phyloP scores from a whole-genome alignment of 2,329 filamentous ascomycete genomes.

The Zalaria obscura region DNA sequence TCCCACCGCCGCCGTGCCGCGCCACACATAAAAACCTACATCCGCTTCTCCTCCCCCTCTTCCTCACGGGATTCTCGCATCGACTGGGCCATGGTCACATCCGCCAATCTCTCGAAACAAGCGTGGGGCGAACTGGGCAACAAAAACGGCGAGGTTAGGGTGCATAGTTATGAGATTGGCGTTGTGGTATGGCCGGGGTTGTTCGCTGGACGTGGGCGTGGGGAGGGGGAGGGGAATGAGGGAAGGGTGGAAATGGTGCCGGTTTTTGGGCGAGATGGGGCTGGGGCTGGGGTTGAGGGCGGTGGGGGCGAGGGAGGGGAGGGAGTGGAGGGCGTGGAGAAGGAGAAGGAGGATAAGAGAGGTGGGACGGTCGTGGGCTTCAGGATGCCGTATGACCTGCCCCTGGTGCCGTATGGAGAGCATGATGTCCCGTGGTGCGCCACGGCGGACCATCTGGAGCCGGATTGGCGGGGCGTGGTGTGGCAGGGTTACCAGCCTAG shows the following conservation, averaged over 20 bases:
- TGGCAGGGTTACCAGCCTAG: slow-evolving; percentile 18
- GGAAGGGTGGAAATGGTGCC: slow-evolving; percentile 45
- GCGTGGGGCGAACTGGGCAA: slow-evolving; percentile 63
- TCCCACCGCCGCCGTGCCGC: slow-evolving; percentile 55
- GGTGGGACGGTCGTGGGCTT: slow-evolving; percentile 43
- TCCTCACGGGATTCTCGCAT: slow-evolving; percentile 29
- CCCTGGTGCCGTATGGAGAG: slow-evolving; percentile 49
- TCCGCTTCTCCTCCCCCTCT: slow-evolving; percentile 40
- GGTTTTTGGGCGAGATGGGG: slow-evolving; percentile 47
- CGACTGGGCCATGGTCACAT: slow-evolving; percentile 77
- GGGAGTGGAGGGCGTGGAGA: too few species aligned
- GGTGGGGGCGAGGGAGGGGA: background rate
- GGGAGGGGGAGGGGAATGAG: slow-evolving; percentile 5
- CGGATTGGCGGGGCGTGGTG: slow-evolving; percentile 42
- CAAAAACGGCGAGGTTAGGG: slow-evolving; percentile 45
- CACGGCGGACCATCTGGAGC: slow-evolving; percentile 41
- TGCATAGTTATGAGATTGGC: slow-evolving; percentile 73
- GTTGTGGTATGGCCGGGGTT: slow-evolving; percentile 67
- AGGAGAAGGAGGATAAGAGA: slow-evolving; percentile 2
- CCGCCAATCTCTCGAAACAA: slow-evolving; percentile 83
- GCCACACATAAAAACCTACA: slow-evolving; percentile 83
- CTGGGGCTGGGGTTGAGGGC: slow-evolving; percentile 5
- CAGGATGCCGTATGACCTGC: slow-evolving; percentile 71
- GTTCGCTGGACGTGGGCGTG: slow-evolving; percentile 16
- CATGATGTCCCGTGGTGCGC: slow-evolving; percentile 67